Percentiles rank a stretch among this genome's conserved stretches.
These are phyloP conservation scores for Glycine latifolia DNA, from an alignment of 306 rosid genomes.

Conservation along the genomic window DNA sequence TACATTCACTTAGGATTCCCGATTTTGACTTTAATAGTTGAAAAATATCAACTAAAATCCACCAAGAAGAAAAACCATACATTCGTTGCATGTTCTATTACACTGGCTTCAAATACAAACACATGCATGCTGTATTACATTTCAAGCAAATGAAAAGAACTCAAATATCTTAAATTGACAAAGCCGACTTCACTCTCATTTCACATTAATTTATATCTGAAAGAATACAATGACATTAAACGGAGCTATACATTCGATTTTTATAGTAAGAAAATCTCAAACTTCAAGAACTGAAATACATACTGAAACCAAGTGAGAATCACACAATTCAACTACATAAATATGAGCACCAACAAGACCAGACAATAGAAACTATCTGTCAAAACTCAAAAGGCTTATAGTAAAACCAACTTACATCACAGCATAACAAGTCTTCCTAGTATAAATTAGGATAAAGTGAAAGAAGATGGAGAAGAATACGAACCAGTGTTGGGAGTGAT, in stretches of 20 bases:
- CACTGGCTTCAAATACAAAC: not conserved
- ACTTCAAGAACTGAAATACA: slow-evolving; percentile 28
- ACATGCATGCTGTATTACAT: not conserved
- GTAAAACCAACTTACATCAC: not conserved
- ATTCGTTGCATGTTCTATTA: not conserved
- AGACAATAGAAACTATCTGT: not conserved
- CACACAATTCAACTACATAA: slow-evolving; percentile 13
- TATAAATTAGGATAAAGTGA: slow-evolving; percentile 11
- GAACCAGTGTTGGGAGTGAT: slow-evolving; percentile 79
- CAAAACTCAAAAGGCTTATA: slow-evolving; percentile 1
- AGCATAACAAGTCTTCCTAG: not conserved
- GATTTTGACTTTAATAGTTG: slow-evolving; percentile 33
- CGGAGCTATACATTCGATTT: not conserved
- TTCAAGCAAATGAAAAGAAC: slow-evolving; percentile 13
- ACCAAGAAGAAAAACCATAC: not conserved
- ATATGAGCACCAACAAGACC: slow-evolving; percentile 21
- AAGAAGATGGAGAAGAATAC: slow-evolving; percentile 41
- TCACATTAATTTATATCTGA: not conserved
- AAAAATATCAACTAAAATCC: slow-evolving; percentile 21
- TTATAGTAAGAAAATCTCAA: not conserved
- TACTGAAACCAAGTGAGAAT: slow-evolving; percentile 16
- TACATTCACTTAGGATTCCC: slow-evolving; percentile 4
- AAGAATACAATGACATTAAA: slow-evolving; percentile 21
- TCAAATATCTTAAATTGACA: slow-evolving; percentile 8
- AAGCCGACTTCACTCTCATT: slow-evolving; percentile 13